Conservation (phyloP, 345 rosid species). For the Rubroshorea leprosula region DNA sequence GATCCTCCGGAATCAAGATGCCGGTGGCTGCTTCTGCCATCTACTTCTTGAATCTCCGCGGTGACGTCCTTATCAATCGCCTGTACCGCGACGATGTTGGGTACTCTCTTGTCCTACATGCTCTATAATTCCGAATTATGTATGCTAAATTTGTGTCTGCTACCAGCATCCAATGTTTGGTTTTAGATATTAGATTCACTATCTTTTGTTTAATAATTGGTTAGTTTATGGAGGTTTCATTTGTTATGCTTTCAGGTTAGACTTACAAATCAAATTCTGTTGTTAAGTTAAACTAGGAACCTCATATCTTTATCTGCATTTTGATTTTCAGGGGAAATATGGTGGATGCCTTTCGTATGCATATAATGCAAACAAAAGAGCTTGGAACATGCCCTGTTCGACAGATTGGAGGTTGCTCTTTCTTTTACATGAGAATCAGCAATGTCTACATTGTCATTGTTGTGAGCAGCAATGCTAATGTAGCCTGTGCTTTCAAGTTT, state of each 20-base stretch:
- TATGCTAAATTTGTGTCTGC: too few relatives aligned
- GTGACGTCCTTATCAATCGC: constrained; percentile 98
- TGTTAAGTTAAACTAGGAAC: too few relatives aligned
- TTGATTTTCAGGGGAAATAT: constrained; percentile 90
- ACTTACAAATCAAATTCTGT: not conserved
- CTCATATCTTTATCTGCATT: too few relatives aligned
- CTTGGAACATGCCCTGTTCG: constrained; percentile 95
- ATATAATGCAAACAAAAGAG: constrained; percentile 98
- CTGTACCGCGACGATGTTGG: constrained; percentile 98
- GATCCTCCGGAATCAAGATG: constrained; percentile 58
- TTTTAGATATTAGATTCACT: too few relatives aligned
- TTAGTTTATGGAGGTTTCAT: too few relatives aligned
- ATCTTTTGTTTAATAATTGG: too few relatives aligned
- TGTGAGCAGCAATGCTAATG: constrained; percentile 99
- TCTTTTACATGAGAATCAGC: constrained; percentile 94
- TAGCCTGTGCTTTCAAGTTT: constrained; percentile 97
- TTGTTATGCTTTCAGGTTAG: not conserved
- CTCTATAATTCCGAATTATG: too few relatives aligned
- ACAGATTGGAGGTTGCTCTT: constrained; percentile 98
- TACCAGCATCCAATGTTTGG: too few relatives aligned
- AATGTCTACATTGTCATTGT: constrained; percentile 97
- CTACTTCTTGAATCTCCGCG: constrained; percentile 96
- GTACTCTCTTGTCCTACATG: too few relatives aligned
- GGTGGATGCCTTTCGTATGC: constrained; percentile 99
- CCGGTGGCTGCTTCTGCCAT: constrained; percentile 99